Conservation (phyloP, 192 early-diverging fungal genomes). For the Backusella circina region DNA sequence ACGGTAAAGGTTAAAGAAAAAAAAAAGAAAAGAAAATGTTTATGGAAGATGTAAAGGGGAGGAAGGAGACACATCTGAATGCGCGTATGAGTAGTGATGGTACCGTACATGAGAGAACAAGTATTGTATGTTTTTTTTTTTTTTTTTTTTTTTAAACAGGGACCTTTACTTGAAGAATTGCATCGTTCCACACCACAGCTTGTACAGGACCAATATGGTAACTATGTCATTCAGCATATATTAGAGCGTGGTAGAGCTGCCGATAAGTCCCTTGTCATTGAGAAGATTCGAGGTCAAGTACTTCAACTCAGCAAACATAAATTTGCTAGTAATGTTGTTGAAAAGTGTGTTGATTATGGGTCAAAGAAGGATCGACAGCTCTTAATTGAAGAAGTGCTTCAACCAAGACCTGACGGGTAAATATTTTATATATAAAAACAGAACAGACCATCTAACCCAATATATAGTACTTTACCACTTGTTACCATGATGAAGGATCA, state of each 20-base stretch:
- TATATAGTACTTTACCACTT: conserved; percentile 69
- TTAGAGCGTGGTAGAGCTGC: conserved; percentile 87
- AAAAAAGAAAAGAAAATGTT: background rate
- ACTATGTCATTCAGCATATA: conserved; percentile 99
- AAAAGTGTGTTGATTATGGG: conserved; percentile 96
- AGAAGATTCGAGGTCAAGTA: conserved; percentile 90
- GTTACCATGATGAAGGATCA: conserved; percentile 99
- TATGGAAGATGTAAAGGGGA: background rate
- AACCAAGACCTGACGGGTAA: conserved; percentile 79
- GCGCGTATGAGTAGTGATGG: no score
- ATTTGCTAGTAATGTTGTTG: conserved; percentile 98
- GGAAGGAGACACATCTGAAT: no score
- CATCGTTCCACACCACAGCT: conserved; percentile 88
- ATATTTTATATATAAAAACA: background rate
- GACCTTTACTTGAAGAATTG: conserved; percentile 89
- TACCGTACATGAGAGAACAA: no score
- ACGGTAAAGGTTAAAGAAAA: conserved; percentile 38
- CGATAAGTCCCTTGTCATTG: conserved; percentile 86
- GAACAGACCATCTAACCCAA: background rate
- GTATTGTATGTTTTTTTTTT: background rate
- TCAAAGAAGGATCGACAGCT: conserved; percentile 79
- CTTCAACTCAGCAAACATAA: conserved; percentile 96
- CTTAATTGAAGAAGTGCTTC: conserved; percentile 92
- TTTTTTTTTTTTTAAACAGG: conserved; percentile 28
- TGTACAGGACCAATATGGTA: conserved; percentile 98